Evolutionary conservation across 257 asterid species (phyloP).

Genomic region (Solanum pinnatisectum): DNA sequence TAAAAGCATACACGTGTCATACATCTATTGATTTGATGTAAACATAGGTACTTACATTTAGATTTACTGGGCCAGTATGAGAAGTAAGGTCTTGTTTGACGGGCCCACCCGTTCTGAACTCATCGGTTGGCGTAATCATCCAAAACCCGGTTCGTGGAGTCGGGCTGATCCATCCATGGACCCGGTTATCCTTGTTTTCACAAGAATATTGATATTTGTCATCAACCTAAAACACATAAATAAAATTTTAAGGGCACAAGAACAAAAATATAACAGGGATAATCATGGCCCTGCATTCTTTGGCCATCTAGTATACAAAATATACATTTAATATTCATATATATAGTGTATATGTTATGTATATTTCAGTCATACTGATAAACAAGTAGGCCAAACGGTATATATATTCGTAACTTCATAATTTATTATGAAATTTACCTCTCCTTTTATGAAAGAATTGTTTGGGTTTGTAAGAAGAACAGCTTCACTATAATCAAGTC

Average conservation of each 20-base stretch:
- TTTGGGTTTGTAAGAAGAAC: conserved; percentile 65
- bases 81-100: conserved; percentile 92
- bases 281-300: no score
- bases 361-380: no score
- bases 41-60: conserved; percentile 43
- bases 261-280: no score
- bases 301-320: not conserved
- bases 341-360: no score
- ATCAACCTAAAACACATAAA: conserved; percentile 42
- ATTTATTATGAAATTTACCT: conserved; percentile 26
- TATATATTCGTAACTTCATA: no score
- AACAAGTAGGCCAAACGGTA: no score
- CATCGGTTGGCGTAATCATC: conserved; percentile 76
- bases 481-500: conserved; percentile 76
- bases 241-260: no score
- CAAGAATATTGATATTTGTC: conserved; percentile 87
- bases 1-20: not conserved
- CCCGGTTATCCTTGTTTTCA: conserved; percentile 56
- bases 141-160: conserved; percentile 65
- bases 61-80: conserved; percentile 69
- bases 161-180: conserved; percentile 82
- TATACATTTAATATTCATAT: no score
- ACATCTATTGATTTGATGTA: not conserved
- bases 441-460: conserved; percentile 55
- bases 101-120: conserved; percentile 77